Conservation (phyloP, 495 filamentous ascomycete species). For the Tuber microsphaerosporum region DNA sequence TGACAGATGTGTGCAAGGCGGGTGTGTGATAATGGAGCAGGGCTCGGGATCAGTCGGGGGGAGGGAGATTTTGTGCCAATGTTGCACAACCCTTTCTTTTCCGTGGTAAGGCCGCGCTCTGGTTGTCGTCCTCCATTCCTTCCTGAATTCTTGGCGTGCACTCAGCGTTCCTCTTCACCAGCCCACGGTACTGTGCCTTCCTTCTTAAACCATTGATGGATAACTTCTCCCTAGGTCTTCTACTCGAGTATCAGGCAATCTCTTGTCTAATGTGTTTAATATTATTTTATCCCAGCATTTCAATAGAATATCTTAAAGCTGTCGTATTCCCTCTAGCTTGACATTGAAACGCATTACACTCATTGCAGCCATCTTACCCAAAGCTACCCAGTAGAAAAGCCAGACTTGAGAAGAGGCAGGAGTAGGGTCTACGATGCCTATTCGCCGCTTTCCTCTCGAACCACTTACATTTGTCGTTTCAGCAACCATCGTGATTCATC, state of each 20-base stretch:
- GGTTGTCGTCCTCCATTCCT: not conserved
- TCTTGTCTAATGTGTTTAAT: not conserved
- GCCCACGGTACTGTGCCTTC: not conserved
- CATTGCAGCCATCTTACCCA: not conserved
- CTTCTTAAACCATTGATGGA: not conserved
- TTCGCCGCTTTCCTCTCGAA: not conserved
- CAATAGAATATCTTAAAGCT: not conserved
- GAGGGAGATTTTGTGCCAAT: not conserved
- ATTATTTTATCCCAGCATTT: not conserved
- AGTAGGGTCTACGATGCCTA: not conserved
- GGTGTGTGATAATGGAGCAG: not conserved
- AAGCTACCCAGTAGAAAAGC: not conserved
- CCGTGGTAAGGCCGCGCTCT: not conserved
- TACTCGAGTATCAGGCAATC: not conserved
- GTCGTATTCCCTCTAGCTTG: not conserved
- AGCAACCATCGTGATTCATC: not conserved
- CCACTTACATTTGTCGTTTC: not conserved
- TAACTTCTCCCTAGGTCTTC: not conserved
- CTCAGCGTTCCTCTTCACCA: not conserved
- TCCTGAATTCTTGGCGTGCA: not conserved
- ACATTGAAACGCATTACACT: not conserved
- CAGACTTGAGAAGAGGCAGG: not conserved
- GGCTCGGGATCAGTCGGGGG: slow-evolving; percentile 3
- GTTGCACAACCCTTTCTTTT: slow-evolving; percentile 2
- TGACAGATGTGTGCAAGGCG: not conserved